Conservation (phyloP, 2,329 filamentous ascomycete genomes). For the Helicocarpus griseus region DNA sequence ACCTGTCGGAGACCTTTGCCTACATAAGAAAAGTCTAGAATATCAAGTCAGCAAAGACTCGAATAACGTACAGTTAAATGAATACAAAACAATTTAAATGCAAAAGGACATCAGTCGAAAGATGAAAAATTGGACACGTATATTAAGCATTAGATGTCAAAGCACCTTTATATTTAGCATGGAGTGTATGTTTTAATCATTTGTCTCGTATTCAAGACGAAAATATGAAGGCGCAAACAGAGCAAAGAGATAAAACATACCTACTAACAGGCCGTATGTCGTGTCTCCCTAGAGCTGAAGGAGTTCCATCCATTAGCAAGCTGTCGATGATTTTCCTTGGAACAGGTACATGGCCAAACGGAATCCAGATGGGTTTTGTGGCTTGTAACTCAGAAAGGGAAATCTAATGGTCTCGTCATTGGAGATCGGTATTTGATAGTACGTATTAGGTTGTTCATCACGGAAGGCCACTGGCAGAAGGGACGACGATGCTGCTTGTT, state of each 20-base stretch:
- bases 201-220: not conserved
- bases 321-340: not conserved
- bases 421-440: slow-evolving; percentile 42
- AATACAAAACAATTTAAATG: not conserved
- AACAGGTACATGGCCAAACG: not conserved
- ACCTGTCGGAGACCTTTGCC: no score
- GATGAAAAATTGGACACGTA: slow-evolving; percentile 56
- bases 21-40: no score
- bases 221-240: slow-evolving; percentile 3
- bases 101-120: slow-evolving; percentile 46
- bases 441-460: slow-evolving; percentile 37
- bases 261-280: not conserved
- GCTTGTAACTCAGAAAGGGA: slow-evolving; percentile 1
- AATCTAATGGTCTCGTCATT: slow-evolving; percentile 40
- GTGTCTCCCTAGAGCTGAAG: not conserved
- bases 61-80: no score
- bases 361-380: not conserved
- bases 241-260: slow-evolving; percentile 7
- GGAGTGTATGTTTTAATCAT: slow-evolving; percentile 39
- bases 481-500: not conserved
- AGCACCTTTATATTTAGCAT: slow-evolving; percentile 53
- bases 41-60: slow-evolving; percentile 3
- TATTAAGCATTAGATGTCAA: slow-evolving; percentile 42
- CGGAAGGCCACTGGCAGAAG: slow-evolving; percentile 6
- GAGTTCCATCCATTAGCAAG: not conserved